Evolutionary conservation across 116 monocot species (phyloP).

Genomic region (Papilionanthe hybrid): DNA sequence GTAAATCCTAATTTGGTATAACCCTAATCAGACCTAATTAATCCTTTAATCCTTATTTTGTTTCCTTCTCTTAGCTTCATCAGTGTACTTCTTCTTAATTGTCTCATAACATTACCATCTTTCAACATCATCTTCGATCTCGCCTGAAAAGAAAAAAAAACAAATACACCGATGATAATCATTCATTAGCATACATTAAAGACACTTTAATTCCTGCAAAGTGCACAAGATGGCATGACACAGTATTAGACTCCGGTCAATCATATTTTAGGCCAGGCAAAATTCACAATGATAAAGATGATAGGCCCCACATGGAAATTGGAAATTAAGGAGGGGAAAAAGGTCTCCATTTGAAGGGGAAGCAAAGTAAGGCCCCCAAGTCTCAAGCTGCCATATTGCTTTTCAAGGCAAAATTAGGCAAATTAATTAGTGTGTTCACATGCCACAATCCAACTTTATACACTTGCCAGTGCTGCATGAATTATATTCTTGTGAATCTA

Average conservation of each 20-base stretch:
- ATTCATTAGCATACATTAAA: background rate
- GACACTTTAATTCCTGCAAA: background rate
- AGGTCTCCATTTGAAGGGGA: background rate
- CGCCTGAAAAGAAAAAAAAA: background rate
- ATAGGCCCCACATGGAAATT: background rate
- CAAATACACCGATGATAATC: background rate
- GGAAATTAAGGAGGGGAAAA: background rate
- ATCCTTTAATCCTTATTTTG: no score
- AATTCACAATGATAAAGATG: background rate
- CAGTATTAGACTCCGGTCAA: background rate
- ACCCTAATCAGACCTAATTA: no score
- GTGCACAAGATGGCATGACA: background rate
- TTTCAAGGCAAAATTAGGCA: constrained; percentile 1
- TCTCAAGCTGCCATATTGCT: background rate
- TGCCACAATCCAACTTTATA: background rate
- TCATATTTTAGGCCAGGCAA: background rate
- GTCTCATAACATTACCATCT: background rate
- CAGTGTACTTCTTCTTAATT: no score
- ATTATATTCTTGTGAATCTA: background rate
- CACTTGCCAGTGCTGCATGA: background rate
- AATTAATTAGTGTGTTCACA: background rate
- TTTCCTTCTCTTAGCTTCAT: no score
- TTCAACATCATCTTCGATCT: background rate
- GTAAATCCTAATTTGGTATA: no score
- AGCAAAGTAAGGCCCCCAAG: background rate